phyloP scores from a whole-genome alignment of 768 basidiomycete genomes.

The Ramaria rubella region DNA sequence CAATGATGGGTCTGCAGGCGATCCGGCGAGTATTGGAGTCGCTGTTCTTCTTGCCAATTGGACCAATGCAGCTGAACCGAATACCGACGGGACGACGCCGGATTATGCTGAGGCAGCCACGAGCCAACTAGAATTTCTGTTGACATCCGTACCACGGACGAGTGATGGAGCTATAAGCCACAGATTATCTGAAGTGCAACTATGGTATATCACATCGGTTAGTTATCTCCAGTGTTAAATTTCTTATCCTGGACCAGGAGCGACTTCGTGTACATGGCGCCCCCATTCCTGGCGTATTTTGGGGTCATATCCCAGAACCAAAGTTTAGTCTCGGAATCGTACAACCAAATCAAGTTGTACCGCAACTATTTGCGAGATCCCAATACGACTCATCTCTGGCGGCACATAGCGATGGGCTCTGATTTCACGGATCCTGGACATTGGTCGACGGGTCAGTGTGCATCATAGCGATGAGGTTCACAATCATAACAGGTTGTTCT shows the following conservation, averaged over 20 bases:
- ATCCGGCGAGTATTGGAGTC: conserved; percentile 75
- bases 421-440: conserved; percentile 58
- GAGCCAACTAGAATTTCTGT: conserved; percentile 60
- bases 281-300: conserved; percentile 83
- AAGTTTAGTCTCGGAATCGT: conserved; percentile 55
- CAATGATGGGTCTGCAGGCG: conserved; percentile 58
- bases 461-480: no score
- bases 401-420: conserved; percentile 61
- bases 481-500: background rate
- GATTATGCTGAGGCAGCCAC: conserved; percentile 58
- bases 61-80: conserved; percentile 29
- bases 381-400: conserved; percentile 55
- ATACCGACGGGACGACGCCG: conserved; percentile 21
- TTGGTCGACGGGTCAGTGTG: conserved; percentile 64
- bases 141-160: conserved; percentile 51
- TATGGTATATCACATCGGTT: conserved; percentile 59
- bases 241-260: conserved; percentile 45
- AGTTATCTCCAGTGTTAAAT: no score
- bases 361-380: conserved; percentile 54
- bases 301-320: conserved; percentile 55
- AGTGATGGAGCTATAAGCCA: conserved; percentile 79
- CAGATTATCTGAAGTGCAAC: conserved; percentile 56
- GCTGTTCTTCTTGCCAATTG: conserved; percentile 59
- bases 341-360: conserved; percentile 68
- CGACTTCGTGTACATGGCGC: conserved; percentile 81